Conservation (phyloP, 768 basidiomycete species). For the Calocybe indica region DNA sequence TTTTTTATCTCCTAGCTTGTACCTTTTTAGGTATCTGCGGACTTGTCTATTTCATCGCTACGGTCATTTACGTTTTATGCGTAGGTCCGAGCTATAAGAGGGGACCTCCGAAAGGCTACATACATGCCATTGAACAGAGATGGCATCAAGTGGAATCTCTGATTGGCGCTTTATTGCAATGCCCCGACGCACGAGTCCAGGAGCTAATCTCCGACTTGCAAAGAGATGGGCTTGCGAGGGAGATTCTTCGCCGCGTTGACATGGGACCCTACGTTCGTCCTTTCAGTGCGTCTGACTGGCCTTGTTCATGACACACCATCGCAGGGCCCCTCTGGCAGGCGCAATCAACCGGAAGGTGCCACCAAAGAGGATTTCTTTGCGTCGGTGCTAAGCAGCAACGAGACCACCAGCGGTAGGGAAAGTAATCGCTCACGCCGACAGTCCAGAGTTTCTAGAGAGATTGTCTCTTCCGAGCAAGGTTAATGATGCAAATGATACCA, state of each 20-base stretch:
- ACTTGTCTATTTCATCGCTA: not conserved
- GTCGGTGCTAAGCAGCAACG: slow-evolving; percentile 59
- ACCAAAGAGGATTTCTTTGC: slow-evolving; percentile 79
- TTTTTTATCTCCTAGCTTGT: slow-evolving; percentile 37
- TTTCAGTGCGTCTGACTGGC: not conserved
- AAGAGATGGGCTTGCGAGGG: slow-evolving; percentile 69
- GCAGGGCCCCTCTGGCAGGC: slow-evolving; percentile 67
- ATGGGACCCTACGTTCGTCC: slow-evolving; percentile 68
- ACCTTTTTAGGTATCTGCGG: slow-evolving; percentile 51
- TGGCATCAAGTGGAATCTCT: slow-evolving; percentile 91
- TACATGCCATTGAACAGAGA: slow-evolving; percentile 86
- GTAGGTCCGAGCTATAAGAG: slow-evolving; percentile 76
- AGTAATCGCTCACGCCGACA: slow-evolving; percentile 61
- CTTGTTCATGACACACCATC: slow-evolving; percentile 7
- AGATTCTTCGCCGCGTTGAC: slow-evolving; percentile 73
- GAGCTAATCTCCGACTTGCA: slow-evolving; percentile 56
- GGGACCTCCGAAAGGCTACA: slow-evolving; percentile 86
- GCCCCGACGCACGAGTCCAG: slow-evolving; percentile 60
- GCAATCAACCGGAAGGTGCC: slow-evolving; percentile 51
- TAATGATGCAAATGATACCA: slow-evolving; percentile 6
- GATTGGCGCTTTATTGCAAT: slow-evolving; percentile 76
- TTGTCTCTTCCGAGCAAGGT: slow-evolving; percentile 70
- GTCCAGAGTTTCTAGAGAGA: slow-evolving; percentile 72
- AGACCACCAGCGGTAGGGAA: slow-evolving; percentile 37
- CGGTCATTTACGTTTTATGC: not conserved